Conservation (phyloP, 225 moss, liverwort and hornwort genomes). For the Pleurozium schreberi region DNA sequence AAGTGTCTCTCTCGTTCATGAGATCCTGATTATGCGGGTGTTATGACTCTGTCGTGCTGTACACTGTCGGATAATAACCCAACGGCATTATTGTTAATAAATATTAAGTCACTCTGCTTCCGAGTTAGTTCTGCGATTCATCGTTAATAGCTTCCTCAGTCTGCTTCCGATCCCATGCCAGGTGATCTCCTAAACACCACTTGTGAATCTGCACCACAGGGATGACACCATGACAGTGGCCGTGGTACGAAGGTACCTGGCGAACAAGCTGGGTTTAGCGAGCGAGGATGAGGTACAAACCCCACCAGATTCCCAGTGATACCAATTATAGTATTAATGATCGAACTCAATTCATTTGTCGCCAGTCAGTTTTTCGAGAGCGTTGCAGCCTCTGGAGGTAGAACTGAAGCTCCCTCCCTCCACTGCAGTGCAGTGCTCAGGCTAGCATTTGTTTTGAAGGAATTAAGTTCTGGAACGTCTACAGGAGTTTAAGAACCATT, state of each 20-base stretch:
- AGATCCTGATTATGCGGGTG: slow-evolving; percentile 15
- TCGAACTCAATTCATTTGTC: not conserved
- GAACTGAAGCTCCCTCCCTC: not conserved
- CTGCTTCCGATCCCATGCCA: slow-evolving; percentile 1
- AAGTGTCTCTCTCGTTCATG: slow-evolving; percentile 3
- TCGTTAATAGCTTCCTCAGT: not conserved
- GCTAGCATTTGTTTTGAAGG: not conserved
- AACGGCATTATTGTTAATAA: not conserved
- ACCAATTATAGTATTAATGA: not conserved
- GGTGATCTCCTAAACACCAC: not conserved
- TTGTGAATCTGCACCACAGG: slow-evolving; percentile 36
- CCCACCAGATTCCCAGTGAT: not conserved
- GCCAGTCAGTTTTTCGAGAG: not conserved
- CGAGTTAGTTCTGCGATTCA: slow-evolving; percentile 8
- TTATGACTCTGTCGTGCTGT: slow-evolving; percentile 1
- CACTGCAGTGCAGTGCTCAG: not conserved
- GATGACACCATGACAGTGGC: slow-evolving; percentile 82
- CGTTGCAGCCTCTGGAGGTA: not conserved
- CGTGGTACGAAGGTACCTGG: slow-evolving; percentile 74
- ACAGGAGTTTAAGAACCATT: not conserved
- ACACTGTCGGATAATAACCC: not conserved
- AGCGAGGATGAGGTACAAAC: slow-evolving; percentile 76
- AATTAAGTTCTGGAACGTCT: not conserved
- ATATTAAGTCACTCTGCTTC: not conserved
- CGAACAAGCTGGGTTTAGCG: slow-evolving; percentile 58